These are phyloP conservation scores for Aspergillus caelatus DNA, from an alignment of 2,329 filamentous ascomycete genomes.

Conservation along the genomic window DNA sequence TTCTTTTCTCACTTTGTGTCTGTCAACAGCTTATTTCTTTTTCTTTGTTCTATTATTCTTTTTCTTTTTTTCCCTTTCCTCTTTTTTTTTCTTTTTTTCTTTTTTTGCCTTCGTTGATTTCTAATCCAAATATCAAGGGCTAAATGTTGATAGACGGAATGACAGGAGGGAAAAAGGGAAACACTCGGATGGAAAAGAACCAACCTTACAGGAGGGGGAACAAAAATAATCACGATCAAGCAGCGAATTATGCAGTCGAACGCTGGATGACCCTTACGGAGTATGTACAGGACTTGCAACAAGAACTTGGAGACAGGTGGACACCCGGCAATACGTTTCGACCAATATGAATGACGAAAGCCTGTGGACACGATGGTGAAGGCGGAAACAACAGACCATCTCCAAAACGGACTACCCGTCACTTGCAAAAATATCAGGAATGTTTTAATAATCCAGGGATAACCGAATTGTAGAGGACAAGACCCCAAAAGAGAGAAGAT, in stretches of 20 bases:
- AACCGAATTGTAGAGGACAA: not conserved
- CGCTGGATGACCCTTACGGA: conserved; percentile 19
- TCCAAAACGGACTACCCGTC: conserved; percentile 13
- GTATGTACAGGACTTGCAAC: conserved; percentile 12
- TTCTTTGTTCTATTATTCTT: conserved; percentile 4
- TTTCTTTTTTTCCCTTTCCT: not conserved
- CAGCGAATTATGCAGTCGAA: conserved; percentile 18
- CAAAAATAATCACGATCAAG: conserved; percentile 8
- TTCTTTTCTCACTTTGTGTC: not conserved
- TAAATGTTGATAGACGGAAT: not conserved
- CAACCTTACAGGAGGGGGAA: conserved; percentile 9
- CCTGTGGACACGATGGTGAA: conserved; percentile 13
- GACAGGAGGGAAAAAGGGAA: conserved; percentile 4
- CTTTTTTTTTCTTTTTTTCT: not conserved
- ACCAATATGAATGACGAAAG: conserved; percentile 26
- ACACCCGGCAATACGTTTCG: conserved; percentile 20
- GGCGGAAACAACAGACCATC: conserved; percentile 17
- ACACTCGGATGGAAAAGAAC: conserved; percentile 9
- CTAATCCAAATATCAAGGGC: conserved; percentile 1
- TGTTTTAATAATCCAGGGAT: conserved; percentile 13
- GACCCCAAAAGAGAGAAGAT: not conserved
- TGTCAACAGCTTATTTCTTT: not conserved
- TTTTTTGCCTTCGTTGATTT: conserved; percentile 9
- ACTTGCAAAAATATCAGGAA: conserved; percentile 7
- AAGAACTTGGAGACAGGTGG: conserved; percentile 27